Conservation (phyloP, 129 eudicot species). For the Calendula officinalis region DNA sequence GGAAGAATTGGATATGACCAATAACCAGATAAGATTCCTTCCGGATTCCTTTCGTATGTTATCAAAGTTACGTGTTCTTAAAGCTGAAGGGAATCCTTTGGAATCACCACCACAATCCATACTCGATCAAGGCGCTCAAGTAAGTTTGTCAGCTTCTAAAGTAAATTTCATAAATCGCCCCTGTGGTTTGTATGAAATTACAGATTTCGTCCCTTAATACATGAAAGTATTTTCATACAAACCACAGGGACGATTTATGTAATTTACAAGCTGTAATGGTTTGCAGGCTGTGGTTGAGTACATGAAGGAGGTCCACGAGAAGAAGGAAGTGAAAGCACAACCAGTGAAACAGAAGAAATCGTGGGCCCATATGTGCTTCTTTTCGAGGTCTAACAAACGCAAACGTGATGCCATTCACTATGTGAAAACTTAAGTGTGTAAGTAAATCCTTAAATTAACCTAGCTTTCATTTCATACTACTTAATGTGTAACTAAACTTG, state of each 20-base stretch:
- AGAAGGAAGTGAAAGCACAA: conserved; percentile 57
- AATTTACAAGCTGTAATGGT: background rate
- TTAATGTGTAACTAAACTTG: background rate
- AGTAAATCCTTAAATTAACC: conserved; percentile 3
- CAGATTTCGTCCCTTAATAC: too few relatives aligned
- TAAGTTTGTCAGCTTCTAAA: conserved; percentile 2
- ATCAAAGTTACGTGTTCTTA: conserved; percentile 51
- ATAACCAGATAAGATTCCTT: conserved; percentile 71
- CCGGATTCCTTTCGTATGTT: conserved; percentile 84
- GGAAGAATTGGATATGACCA: conserved; percentile 75
- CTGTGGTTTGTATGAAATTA: too few relatives aligned
- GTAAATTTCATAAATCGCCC: too few relatives aligned
- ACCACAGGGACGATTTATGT: too few relatives aligned
- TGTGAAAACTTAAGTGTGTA: conserved; percentile 40
- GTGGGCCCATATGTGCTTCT: conserved; percentile 62
- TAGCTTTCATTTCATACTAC: conserved; percentile 12
- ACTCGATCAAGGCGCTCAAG: conserved; percentile 64
- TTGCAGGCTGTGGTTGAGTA: conserved; percentile 78
- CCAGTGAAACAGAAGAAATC: conserved; percentile 79
- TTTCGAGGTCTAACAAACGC: conserved; percentile 68
- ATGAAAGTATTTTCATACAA: too few relatives aligned
- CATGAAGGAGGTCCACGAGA: conserved; percentile 63
- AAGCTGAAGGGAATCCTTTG: conserved; percentile 83
- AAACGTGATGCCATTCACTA: conserved; percentile 54
- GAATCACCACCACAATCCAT: conserved; percentile 67